A percentile compares a stretch with the other conserved stretches of the same genome.
Evolutionary conservation across 345 rosid genomes (phyloP).

Genomic region (Passiflora organensis): DNA sequence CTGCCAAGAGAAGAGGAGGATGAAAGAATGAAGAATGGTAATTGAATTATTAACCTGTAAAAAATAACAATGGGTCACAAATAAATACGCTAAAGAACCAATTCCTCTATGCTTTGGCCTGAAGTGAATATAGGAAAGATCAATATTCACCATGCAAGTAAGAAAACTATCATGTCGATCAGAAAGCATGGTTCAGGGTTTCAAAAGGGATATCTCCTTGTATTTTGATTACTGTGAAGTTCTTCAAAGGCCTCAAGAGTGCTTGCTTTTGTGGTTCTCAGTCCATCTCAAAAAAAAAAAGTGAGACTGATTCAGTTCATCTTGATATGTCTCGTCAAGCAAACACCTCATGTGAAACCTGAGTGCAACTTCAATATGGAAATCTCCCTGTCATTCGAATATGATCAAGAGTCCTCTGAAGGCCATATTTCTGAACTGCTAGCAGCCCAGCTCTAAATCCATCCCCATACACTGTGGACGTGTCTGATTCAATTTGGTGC

Average conservation of each 20-base stretch:
- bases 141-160: background rate
- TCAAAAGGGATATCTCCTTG: slow-evolving; percentile 69
- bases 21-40: slow-evolving; percentile 13
- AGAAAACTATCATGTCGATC: slow-evolving; percentile 1
- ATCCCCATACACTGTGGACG: slow-evolving; percentile 81
- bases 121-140: background rate
- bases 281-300: slow-evolving; percentile 89
- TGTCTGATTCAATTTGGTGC: slow-evolving; percentile 87
- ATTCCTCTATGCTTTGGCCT: slow-evolving; percentile 13
- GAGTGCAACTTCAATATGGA: slow-evolving; percentile 45
- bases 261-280: slow-evolving; percentile 65
- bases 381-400: slow-evolving; percentile 74
- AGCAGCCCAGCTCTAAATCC: slow-evolving; percentile 81
- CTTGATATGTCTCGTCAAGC: slow-evolving; percentile 23
- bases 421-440: slow-evolving; percentile 73
- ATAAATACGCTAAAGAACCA: background rate
- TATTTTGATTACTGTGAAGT: slow-evolving; percentile 72
- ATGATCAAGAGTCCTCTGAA: slow-evolving; percentile 76
- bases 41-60: background rate
- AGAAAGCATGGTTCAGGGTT: background rate
- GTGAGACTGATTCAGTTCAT: slow-evolving; percentile 77
- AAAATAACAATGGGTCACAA: slow-evolving; percentile 1
- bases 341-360: background rate
- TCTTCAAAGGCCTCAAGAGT: slow-evolving; percentile 51
- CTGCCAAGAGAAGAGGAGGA: background rate